phyloP scores from a whole-genome alignment of 1,284 basidiomycete genomes.

The Ceratobasidium sp. region DNA sequence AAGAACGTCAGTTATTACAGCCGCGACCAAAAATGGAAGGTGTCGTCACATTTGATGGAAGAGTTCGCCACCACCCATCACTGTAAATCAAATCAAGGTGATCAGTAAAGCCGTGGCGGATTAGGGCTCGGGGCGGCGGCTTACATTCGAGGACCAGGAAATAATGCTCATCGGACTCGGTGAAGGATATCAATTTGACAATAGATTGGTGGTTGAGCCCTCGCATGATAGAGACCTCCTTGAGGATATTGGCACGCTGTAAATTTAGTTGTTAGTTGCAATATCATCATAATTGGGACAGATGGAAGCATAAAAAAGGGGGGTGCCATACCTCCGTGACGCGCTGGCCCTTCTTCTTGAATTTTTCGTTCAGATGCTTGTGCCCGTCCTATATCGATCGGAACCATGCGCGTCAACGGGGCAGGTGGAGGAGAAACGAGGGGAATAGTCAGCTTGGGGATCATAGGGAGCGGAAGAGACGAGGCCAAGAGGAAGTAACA shows the following conservation, averaged over 20 bases:
- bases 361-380: constrained; percentile 90
- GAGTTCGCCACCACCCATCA: constrained; percentile 97
- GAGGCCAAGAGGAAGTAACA: constrained; percentile 53
- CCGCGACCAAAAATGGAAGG: constrained; percentile 18
- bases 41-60: constrained; percentile 89
- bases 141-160: constrained; percentile 93
- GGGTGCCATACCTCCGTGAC: constrained; percentile 84
- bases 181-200: constrained; percentile 89
- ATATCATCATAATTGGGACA: constrained; percentile 50
- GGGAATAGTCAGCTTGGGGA: constrained; percentile 32
- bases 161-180: constrained; percentile 92
- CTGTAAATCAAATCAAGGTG: constrained; percentile 59
- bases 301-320: constrained; percentile 35
- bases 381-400: constrained; percentile 78
- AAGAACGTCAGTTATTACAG: constrained; percentile 29
- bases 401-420: constrained; percentile 45
- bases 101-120: constrained; percentile 18
- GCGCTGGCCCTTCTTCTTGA: constrained; percentile 93
- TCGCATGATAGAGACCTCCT: constrained; percentile 99
- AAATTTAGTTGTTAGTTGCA: constrained; percentile 48
- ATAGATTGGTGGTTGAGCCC: constrained; percentile 91
- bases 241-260: constrained; percentile 97
- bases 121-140: constrained; percentile 55
- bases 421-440: constrained; percentile 42
- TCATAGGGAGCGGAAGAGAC: constrained; percentile 49